Base-by-base conservation (phyloP, 495 filamentous ascomycete genomes). In the Xylaria curta region DNA sequence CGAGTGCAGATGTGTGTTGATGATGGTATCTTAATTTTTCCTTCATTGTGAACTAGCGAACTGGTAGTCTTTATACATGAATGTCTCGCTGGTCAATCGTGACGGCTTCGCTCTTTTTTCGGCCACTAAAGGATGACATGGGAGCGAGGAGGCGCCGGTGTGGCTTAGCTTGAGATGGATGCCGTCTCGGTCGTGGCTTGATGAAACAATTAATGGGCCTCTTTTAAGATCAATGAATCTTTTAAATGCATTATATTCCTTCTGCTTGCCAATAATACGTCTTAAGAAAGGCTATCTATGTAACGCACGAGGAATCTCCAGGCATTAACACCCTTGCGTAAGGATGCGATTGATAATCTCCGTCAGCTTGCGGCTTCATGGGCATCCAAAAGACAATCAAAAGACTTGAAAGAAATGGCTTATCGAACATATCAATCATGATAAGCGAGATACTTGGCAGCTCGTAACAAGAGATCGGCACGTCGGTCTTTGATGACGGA, bases 51-150 rank as follows among this genome's bases (percentile, higher is more conserved):
- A 38, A 21, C 58, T 4, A 19, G 58, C 8, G 28, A 4, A 38
- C 8, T 12, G 8, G 19, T 10, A 21, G 58, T 40, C 8, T 60
- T 60, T 36, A 60, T 60, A 44, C 36, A 15, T 12, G 4, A 38
- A 24, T 44, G n/a, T 38, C 38, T 40, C 36, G 36, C 36, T 38
- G 36, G 36, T 38, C 36, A 38, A 38, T 38, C 36, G 38, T 42
- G 38, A 42, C 2, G 54, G 31, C 65, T 67, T 67, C 65, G 65
- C 65, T 53, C 33, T 56, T 67, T 67, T 67, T 44, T 67, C 65
- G 65, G 65, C 0, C 65, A 19, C 65, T 28, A 63, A 51, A 12
- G 3, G 38, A 8, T 7, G 26, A 28, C 21, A 38, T 51, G 38
- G 63, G 24, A 40, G 63, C 63, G 63, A 66, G 19, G 44, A 46